Evolutionary conservation across 768 basidiomycete genomes (phyloP), one percentile per base, ranked within the genome.

Genomic region (Mrakia hoshinonis): DNA sequence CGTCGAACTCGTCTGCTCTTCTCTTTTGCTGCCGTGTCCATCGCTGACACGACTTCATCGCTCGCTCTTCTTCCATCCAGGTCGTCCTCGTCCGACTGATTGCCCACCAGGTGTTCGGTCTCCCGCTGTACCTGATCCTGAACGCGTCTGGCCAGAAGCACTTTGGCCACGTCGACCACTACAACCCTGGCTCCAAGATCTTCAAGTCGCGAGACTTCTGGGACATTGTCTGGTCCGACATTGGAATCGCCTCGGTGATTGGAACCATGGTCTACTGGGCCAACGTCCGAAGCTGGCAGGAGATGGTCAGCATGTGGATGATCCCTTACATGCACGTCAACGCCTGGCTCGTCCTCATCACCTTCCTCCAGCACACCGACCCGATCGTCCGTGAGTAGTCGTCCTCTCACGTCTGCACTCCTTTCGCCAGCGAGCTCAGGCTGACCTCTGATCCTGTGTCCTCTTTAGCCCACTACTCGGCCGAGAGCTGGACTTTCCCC

Each of bases 311-410:
- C 77, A 80, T 61, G 74, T 98, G 96, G 80, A 79, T 90, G 70
- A 84, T 90, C 20, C 93, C 94, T 65, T 98, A 97, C 82, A 83
- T 98, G 73, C 92, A 90, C 89, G 62, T 73, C 60, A 73, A 68
- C 67, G 67, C 79, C 83, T 96, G 92, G 92, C 85, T 97, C 67
- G 91, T 97, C 72, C 77, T 94, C 76, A 95, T 97, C 83, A 97
- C 93, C 24, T 97, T 92, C 89, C 84, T 97, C 66, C 95, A 99
- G 82, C 95, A 99, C 83, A 97, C 95, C 76, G 95, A 97, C 81
- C 92, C 94, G n/a, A 80, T 89, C 58, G 85, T 98, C 60, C 94
- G 63, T 60, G 39, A 67, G 63, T 71, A 65, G 9, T 39, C 36
- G 11, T 48, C 9, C 15, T 29, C 12, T 4, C 22, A 38, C 15